Percentiles rank a stretch among this genome's conserved stretches.
These are phyloP conservation scores for Helianthus tuberosus DNA, from an alignment of 129 eudicot genomes.

Conservation along the genomic window DNA sequence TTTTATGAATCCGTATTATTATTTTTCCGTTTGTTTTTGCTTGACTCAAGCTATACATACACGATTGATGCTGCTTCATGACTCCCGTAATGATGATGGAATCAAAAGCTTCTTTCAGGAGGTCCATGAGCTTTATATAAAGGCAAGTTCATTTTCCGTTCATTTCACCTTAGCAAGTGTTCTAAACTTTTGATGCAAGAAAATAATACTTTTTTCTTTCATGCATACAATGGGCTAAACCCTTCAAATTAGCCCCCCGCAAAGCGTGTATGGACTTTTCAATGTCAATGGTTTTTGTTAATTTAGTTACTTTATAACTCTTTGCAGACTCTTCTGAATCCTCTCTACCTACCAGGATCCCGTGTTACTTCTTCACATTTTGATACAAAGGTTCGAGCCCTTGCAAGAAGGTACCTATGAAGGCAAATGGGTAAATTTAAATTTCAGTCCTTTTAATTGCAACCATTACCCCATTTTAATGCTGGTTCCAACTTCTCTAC, in stretches of 20 bases:
- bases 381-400: conserved; percentile 96
- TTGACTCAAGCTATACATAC: conserved; percentile 73
- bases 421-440: conserved; percentile 1
- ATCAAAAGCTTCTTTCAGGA: conserved; percentile 98
- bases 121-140: conserved; percentile 94
- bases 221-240: no score
- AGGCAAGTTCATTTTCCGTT: conserved; percentile 44
- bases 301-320: not conserved
- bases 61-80: conserved; percentile 97
- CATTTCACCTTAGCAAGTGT: not conserved
- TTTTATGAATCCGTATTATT: not conserved
- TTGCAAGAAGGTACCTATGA: conserved; percentile 91
- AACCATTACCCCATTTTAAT: not conserved
- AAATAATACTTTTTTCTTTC: not conserved
- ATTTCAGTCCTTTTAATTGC: not conserved
- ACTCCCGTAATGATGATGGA: conserved; percentile 96
- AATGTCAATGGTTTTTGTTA: not conserved
- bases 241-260: no score
- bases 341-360: conserved; percentile 91
- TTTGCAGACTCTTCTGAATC: conserved; percentile 82
- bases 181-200: not conserved
- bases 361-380: conserved; percentile 96
- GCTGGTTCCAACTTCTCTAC: not conserved
- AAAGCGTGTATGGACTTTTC: not conserved
- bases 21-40: conserved; percentile 27